These are phyloP conservation scores for Onygena corvina DNA, from an alignment of 2,329 filamentous ascomycete species.

Conservation along the genomic window DNA sequence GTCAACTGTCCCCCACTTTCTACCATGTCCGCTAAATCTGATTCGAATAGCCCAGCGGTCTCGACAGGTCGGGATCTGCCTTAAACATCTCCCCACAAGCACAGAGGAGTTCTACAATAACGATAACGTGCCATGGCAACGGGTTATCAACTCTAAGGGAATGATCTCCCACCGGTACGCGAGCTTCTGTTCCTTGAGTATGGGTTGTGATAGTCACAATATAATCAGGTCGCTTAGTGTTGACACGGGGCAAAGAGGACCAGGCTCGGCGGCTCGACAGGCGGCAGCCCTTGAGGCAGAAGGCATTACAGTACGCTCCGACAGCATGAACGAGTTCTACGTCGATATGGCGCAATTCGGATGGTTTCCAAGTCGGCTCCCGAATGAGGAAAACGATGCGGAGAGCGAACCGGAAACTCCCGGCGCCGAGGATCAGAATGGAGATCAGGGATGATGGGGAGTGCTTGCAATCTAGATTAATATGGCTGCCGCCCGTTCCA, in stretches of 20 bases:
- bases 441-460: neutral
- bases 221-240: no score
- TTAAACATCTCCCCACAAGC: conserved; percentile 63
- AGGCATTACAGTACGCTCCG: conserved; percentile 32
- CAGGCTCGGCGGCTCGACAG: conserved; percentile 34
- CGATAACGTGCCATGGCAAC: conserved; percentile 82
- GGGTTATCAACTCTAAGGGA: conserved; percentile 80
- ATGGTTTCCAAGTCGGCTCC: conserved; percentile 41
- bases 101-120: conserved; percentile 52
- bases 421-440: conserved; percentile 3
- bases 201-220: neutral
- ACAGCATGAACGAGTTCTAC: conserved; percentile 35
- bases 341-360: conserved; percentile 34
- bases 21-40: neutral
- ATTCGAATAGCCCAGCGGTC: conserved; percentile 49
- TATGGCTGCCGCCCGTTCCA: neutral
- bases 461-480: neutral
- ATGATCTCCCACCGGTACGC: conserved; percentile 68
- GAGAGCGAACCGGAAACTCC: conserved; percentile 10
- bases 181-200: neutral
- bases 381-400: conserved; percentile 32
- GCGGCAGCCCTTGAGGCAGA: conserved; percentile 31
- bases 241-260: conserved; percentile 21
- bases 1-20: conserved; percentile 18
- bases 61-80: conserved; percentile 76